phyloP scores from a whole-genome alignment of 2,329 filamentous ascomycete species.

The Aspergillus sp. region DNA sequence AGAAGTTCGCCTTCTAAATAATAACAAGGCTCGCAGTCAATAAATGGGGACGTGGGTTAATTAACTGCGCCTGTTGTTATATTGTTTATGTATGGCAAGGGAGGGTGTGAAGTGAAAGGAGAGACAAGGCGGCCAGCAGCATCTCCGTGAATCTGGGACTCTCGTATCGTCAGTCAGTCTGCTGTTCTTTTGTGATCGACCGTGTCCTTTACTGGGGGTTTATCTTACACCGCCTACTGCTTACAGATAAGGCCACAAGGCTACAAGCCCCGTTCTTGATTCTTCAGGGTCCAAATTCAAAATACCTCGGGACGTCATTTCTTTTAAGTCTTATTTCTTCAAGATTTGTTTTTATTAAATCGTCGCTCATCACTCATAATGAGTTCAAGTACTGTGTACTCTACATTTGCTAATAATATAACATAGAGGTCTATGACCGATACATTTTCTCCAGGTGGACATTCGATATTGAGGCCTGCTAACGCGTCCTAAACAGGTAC shows the following conservation, averaged over 20 bases:
- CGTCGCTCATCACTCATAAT: not conserved
- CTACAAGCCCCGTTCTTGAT: not conserved
- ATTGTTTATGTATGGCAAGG: not conserved
- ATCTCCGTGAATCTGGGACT: constrained; percentile 16
- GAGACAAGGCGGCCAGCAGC: constrained; percentile 11
- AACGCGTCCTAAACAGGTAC: not conserved
- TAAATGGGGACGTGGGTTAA: too few relatives aligned
- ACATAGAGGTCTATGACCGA: not conserved
- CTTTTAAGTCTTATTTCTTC: not conserved
- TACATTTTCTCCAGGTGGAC: not conserved
- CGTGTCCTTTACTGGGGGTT: constrained; percentile 35
- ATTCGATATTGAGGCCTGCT: constrained; percentile 5
- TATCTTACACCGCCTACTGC: constrained; percentile 29
- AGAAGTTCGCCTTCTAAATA: constrained; percentile 4
- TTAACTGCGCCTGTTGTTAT: not conserved
- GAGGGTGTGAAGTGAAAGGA: not conserved
- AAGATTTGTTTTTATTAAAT: not conserved
- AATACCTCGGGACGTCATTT: not conserved
- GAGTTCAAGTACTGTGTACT: not conserved
- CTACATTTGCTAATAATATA: not conserved
- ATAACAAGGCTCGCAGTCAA: not conserved
- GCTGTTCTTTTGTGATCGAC: constrained; percentile 35
- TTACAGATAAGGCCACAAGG: constrained; percentile 8
- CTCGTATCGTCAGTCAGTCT: constrained; percentile 15
- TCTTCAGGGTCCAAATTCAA: not conserved